A percentile compares a stretch with the other conserved stretches of the same genome.
phyloP scores from a whole-genome alignment of 805 yeast species.

The Suhomyces xylopsoci region DNA sequence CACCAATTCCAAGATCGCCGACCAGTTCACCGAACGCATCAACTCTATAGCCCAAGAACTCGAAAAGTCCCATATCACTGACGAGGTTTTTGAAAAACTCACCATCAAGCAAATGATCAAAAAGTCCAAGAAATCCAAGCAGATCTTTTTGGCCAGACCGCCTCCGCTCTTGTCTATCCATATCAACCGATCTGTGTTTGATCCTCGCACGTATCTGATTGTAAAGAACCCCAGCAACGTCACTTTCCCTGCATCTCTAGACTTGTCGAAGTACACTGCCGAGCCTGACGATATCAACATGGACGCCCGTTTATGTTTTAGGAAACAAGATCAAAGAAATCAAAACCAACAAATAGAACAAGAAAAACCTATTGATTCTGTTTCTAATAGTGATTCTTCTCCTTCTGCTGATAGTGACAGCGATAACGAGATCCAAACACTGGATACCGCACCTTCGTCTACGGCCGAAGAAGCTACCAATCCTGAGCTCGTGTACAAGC shows the following conservation, averaged over 20 bases:
- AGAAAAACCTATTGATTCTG: background rate
- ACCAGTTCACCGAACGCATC: constrained; percentile 28
- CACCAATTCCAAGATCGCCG: constrained; percentile 35
- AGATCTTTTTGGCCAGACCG: constrained; percentile 72
- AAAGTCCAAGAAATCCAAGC: constrained; percentile 80
- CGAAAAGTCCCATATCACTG: constrained; percentile 66
- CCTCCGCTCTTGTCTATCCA: constrained; percentile 84
- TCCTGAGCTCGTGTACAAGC: constrained; percentile 56
- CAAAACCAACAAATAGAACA: background rate
- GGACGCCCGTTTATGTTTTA: constrained; percentile 77
- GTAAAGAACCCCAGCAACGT: constrained; percentile 82
- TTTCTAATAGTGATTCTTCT: background rate
- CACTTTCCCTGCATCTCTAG: constrained; percentile 66
- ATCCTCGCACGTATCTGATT: constrained; percentile 77
- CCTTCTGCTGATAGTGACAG: background rate
- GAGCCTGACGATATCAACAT: constrained; percentile 66
- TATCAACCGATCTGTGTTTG: constrained; percentile 90
- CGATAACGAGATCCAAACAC: background rate
- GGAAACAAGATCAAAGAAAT: constrained; percentile 48
- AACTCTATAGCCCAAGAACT: constrained; percentile 46
- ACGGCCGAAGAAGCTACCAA: constrained; percentile 9
- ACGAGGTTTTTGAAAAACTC: constrained; percentile 69
- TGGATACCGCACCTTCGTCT: background rate
- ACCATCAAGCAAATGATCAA: constrained; percentile 73
- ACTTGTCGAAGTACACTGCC: constrained; percentile 67